These are phyloP conservation scores for Psilocybe cyanescens DNA, from an alignment of 768 basidiomycete genomes.

Conservation along the genomic window DNA sequence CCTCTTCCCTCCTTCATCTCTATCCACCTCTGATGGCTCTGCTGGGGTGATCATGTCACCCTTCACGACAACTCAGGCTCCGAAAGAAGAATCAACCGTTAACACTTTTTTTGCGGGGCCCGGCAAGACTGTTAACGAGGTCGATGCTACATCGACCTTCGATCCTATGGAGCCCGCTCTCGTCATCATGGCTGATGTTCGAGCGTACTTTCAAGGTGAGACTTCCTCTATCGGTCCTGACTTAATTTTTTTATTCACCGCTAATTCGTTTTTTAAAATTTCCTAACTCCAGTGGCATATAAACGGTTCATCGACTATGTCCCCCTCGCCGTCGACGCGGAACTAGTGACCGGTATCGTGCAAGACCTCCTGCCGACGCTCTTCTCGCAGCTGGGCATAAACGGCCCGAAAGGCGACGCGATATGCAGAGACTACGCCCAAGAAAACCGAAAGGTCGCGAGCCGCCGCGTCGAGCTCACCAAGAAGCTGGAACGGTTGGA, in stretches of 20 bases:
- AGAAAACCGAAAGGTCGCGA: conserved; percentile 46
- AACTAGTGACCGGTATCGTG: conserved; percentile 53
- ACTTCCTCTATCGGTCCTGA: background rate
- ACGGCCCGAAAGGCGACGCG: conserved; percentile 42
- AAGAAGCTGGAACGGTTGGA: conserved; percentile 53
- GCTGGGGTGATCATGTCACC: too few species aligned
- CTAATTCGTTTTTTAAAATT: background rate
- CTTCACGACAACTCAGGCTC: too few species aligned
- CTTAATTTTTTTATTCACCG: background rate
- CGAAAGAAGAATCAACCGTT: too few species aligned
- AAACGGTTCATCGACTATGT: conserved; percentile 63
- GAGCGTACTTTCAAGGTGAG: conserved; percentile 76
- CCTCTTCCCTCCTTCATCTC: conserved; percentile 31
- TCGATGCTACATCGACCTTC: too few species aligned
- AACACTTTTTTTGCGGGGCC: too few species aligned
- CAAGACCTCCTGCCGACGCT: conserved; percentile 46
- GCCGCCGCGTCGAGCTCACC: conserved; percentile 45
- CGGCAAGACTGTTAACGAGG: too few species aligned
- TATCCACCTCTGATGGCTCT: too few species aligned
- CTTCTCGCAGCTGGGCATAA: conserved; percentile 50
- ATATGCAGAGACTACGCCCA: conserved; percentile 53
- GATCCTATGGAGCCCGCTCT: conserved; percentile 47
- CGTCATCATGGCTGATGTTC: conserved; percentile 70
- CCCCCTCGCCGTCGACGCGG: conserved; percentile 55
- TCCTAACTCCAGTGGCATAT: conserved; percentile 29